Conservation (phyloP, 371 early-diverging fungal species). For the Actinomucor elegans region DNA sequence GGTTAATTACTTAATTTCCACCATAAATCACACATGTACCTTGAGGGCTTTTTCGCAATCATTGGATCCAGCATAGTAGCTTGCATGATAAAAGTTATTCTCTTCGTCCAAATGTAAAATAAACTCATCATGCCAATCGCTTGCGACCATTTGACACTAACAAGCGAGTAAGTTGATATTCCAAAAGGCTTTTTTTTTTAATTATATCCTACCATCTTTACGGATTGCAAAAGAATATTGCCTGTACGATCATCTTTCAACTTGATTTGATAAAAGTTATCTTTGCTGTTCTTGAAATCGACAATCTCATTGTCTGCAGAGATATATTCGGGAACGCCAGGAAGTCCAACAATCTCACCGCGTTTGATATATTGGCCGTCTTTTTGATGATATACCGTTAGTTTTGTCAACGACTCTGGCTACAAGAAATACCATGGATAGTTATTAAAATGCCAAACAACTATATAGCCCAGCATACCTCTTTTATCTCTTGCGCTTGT, state of each 20-base stretch:
- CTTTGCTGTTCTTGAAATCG: constrained; percentile 10
- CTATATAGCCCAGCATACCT: neutral
- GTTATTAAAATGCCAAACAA: neutral
- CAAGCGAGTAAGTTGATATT: neutral
- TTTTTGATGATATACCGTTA: constrained; percentile 23
- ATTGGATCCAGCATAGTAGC: constrained; percentile 25
- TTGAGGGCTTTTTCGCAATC: constrained; percentile 16
- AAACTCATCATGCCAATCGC: constrained; percentile 29
- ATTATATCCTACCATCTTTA: constrained; percentile 16
- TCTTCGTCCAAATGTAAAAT: constrained; percentile 27
- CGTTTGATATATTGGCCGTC: constrained; percentile 30
- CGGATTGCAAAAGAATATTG: constrained; percentile 17
- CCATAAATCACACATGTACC: neutral
- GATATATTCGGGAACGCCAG: constrained; percentile 16
- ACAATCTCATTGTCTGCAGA: constrained; percentile 21
- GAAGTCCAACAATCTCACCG: constrained; percentile 27
- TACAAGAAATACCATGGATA: neutral
- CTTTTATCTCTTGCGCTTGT: neutral
- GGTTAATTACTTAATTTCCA: too few relatives aligned
- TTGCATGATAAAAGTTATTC: constrained; percentile 22
- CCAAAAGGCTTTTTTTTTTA: neutral
- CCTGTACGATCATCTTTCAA: constrained; percentile 28
- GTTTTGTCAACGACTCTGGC: neutral
- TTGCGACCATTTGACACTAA: constrained; percentile 33
- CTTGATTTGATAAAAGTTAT: constrained; percentile 26